These are phyloP conservation scores for Lipomyces orientalis DNA, from an alignment of 805 yeast species.

Conservation along the genomic window DNA sequence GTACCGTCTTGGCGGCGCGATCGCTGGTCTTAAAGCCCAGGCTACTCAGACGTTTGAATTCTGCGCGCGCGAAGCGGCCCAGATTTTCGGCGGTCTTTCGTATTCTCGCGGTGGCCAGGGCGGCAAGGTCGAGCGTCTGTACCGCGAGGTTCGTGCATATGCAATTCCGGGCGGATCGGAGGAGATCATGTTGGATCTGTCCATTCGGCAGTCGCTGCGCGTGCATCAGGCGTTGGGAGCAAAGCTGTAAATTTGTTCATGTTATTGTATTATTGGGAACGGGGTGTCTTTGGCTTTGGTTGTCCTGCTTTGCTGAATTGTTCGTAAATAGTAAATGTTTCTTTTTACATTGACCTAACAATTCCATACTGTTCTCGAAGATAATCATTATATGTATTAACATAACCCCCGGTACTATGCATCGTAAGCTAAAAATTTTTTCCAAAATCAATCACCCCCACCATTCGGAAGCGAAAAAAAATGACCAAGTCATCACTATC, in stretches of 20 bases:
- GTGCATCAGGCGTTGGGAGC: constrained; percentile 51
- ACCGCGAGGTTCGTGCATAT: constrained; percentile 53
- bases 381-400: too few species aligned
- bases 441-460: too few species aligned
- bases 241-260: constrained; percentile 43
- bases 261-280: not conserved
- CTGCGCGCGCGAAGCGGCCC: constrained; percentile 54
- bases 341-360: too few species aligned
- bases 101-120: constrained; percentile 54
- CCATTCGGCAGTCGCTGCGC: constrained; percentile 49
- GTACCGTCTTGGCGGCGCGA: constrained; percentile 50
- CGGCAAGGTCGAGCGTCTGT: constrained; percentile 51
- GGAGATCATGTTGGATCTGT: constrained; percentile 52
- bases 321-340: too few species aligned
- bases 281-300: not conserved
- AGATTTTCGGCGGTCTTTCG: constrained; percentile 52
- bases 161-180: constrained; percentile 55
- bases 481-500: too few species aligned
- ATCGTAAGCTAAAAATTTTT: too few species aligned
- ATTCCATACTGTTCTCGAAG: too few species aligned
- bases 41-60: constrained; percentile 50
- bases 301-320: too few species aligned
- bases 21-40: constrained; percentile 51
- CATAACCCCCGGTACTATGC: too few species aligned
- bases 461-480: too few species aligned